Conservation (phyloP, 495 filamentous ascomycete genomes). For the Parachaetomium inaequale region DNA sequence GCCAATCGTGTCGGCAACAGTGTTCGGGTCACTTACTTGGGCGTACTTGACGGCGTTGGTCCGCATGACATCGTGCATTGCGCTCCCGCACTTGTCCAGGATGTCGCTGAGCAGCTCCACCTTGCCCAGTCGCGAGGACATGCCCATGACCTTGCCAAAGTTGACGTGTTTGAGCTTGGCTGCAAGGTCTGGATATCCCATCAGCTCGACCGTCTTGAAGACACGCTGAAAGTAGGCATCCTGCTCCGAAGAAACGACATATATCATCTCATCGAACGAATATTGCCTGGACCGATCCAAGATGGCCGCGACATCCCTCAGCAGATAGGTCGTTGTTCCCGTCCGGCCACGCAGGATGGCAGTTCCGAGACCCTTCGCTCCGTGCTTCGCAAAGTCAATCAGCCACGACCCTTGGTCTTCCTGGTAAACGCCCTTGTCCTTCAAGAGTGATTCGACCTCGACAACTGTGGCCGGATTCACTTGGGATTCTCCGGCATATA, state of each 20-base stretch:
- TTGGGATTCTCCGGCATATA: constrained; percentile 89
- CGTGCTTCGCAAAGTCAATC: constrained; percentile 76
- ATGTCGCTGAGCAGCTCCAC: constrained; percentile 58
- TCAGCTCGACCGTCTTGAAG: constrained; percentile 58
- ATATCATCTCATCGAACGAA: constrained; percentile 64
- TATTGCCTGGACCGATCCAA: constrained; percentile 56
- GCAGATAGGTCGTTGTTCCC: constrained; percentile 61
- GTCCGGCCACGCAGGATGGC: constrained; percentile 57
- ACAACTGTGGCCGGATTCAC: constrained; percentile 78
- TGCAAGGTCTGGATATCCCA: constrained; percentile 55
- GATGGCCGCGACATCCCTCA: constrained; percentile 61
- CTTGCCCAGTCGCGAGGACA: constrained; percentile 57
- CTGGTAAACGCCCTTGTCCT: constrained; percentile 67
- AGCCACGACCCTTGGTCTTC: constrained; percentile 83
- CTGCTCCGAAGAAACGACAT: constrained; percentile 60
- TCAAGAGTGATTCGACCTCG: constrained; percentile 57
- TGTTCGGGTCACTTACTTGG: constrained; percentile 54
- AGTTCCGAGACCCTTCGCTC: constrained; percentile 52
- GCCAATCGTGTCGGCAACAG: constrained; percentile 56
- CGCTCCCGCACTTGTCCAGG: constrained; percentile 53
- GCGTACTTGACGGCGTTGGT: constrained; percentile 57
- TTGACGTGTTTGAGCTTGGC: constrained; percentile 56
- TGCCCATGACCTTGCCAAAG: constrained; percentile 60
- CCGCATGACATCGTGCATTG: constrained; percentile 63
- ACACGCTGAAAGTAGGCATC: constrained; percentile 59